phyloP scores from a whole-genome alignment of 805 yeast species.

The Tetrapisispora iriomotensis region DNA sequence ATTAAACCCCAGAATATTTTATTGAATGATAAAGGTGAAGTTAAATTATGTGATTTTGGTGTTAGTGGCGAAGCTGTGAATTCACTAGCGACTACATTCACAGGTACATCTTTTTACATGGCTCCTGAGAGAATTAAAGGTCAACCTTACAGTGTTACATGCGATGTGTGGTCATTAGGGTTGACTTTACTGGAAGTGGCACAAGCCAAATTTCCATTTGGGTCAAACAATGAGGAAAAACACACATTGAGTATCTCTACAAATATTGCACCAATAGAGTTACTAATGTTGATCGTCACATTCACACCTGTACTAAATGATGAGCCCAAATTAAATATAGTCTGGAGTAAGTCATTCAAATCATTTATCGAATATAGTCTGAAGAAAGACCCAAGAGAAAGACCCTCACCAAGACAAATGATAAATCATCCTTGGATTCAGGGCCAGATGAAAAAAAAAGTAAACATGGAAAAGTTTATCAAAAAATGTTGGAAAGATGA shows the following conservation, averaged over 20 bases:
- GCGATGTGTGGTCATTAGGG: slow-evolving; percentile 96
- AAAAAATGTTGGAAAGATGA: slow-evolving; percentile 52
- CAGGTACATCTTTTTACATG: slow-evolving; percentile 97
- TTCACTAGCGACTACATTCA: slow-evolving; percentile 90
- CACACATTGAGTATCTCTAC: slow-evolving; percentile 27
- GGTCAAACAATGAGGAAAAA: slow-evolving; percentile 24
- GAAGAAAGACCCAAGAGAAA: slow-evolving; percentile 62
- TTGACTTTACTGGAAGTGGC: slow-evolving; percentile 89
- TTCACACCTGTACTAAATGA: slow-evolving; percentile 74
- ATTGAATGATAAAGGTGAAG: slow-evolving; percentile 64
- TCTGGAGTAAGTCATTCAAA: slow-evolving; percentile 76
- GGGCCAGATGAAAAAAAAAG: slow-evolving; percentile 61
- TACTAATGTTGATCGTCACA: slow-evolving; percentile 69
- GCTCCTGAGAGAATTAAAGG: slow-evolving; percentile 97
- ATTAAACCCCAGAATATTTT: slow-evolving; percentile 92
- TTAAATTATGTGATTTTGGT: slow-evolving; percentile 93
- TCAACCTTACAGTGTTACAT: slow-evolving; percentile 86
- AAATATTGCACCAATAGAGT: slow-evolving; percentile 72
- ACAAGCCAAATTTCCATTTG: slow-evolving; percentile 80
- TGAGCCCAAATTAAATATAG: slow-evolving; percentile 62
- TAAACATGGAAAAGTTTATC: slow-evolving; percentile 82
- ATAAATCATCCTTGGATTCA: slow-evolving; percentile 86
- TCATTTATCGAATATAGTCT: slow-evolving; percentile 74
- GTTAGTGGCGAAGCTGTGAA: slow-evolving; percentile 96
- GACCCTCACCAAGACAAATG: slow-evolving; percentile 94